Evolutionary conservation across 352 stramenopile species (phyloP), one percentile per base, ranked within the genome.

Genomic region (Phytophthora colocasiae): DNA sequence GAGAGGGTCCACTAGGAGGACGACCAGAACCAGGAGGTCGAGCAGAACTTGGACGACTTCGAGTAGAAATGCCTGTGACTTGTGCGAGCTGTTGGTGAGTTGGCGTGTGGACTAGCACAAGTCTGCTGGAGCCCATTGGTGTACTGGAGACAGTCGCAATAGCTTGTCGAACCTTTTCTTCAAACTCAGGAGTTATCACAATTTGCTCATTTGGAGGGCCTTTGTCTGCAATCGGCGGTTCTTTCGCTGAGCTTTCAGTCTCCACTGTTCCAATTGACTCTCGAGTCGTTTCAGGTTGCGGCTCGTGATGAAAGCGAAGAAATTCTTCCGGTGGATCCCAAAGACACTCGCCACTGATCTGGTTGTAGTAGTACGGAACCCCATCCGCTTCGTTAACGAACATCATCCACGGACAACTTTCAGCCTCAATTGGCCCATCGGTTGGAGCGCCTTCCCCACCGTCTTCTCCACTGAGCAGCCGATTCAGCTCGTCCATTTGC

Each of bases 331-430:
- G 85, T 2, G 80, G 67, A 12, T 90, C 81, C 85, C 85, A 93
- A 15, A 91, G 69, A 60, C 81, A 91, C 51, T 90, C 76, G 1
- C 71, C 71, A 15, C 80, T 91, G 27, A 73, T 31, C 40, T 81
- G 54, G 41, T 92, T 86, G 61, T 90, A 90, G 62, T 92, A 93
- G 59, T 93, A 93, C 26, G 82, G 80, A 14, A 80, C 56, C 9
- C 78, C 80, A 24, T 87, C 79, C n/a, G 53, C 73, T 55, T 90
- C 81, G 45, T 91, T 89, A 6, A 91, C 29, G 39, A 90, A 84
- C 78, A 91, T 81, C 58, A 89, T 88, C 85, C 85, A 93, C 22
- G 62, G 48, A 56, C 58, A 75, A 1, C 22, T 15, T 29, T 69
- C 47, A 29, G 10, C 40, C 6, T 24, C 6, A 10, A 22, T 19